These are phyloP conservation scores for Pyropia haitanensis DNA, from an alignment of 23 red algal species.

Conservation along the genomic window DNA sequence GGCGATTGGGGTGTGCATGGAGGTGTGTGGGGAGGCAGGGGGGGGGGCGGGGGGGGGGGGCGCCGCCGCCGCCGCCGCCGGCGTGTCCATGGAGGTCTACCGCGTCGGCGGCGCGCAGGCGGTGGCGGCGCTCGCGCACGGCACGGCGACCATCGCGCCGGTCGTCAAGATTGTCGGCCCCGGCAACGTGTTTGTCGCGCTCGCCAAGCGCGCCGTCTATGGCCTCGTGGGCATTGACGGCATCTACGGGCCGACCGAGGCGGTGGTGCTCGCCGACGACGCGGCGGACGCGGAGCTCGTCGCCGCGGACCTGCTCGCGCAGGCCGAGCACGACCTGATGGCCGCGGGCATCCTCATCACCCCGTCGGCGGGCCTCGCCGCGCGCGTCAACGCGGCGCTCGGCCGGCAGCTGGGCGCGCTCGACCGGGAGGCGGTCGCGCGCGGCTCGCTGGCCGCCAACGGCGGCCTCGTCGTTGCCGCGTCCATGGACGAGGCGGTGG, in stretches of 20 bases:
- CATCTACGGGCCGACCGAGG: conserved; percentile 85
- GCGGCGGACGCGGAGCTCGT: conserved; percentile 54
- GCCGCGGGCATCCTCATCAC: conserved; percentile 69
- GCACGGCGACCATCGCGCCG: conserved; percentile 69
- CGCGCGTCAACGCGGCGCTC: conserved; percentile 45
- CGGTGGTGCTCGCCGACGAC: conserved; percentile 76
- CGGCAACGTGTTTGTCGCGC: conserved; percentile 91
- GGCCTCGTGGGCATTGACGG: conserved; percentile 88
- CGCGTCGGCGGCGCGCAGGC: conserved; percentile 87
- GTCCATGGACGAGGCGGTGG: conserved; percentile 60
- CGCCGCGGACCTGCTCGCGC: conserved; percentile 84
- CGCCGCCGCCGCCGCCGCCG: background rate
- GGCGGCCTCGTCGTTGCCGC: conserved; percentile 61
- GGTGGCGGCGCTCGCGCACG: conserved; percentile 87
- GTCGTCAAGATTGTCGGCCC: conserved; percentile 98
- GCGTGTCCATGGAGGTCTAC: conserved; percentile 63
- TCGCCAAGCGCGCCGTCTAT: conserved; percentile 82
- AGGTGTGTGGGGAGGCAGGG: conserved; percentile 8
- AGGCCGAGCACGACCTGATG: conserved; percentile 94
- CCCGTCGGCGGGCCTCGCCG: conserved; percentile 27
- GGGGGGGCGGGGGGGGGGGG: too few species aligned
- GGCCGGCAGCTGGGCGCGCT: conserved; percentile 49
- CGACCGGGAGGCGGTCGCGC: conserved; percentile 30
- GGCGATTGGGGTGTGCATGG: conserved; percentile 43
- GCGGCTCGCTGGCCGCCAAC: conserved; percentile 43